Evolutionary conservation across 257 asterid genomes (phyloP).

Genomic region (Plantago elongata): DNA sequence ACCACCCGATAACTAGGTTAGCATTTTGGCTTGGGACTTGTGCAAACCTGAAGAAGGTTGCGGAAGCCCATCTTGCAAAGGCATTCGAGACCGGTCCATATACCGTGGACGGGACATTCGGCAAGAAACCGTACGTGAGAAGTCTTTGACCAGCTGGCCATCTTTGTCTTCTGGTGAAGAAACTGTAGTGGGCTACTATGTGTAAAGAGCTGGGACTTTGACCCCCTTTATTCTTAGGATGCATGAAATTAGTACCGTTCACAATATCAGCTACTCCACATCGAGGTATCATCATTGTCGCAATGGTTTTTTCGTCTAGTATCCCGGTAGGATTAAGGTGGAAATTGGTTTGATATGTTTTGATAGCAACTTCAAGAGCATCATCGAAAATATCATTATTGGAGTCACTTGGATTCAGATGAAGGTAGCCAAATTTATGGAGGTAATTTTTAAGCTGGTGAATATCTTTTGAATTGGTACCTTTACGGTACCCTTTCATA

Average conservation of each 20-base stretch:
- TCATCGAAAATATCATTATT: constrained; percentile 23
- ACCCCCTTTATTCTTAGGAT: background rate
- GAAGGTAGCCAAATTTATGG: constrained; percentile 29
- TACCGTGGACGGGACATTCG: background rate
- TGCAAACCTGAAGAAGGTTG: constrained; percentile 21
- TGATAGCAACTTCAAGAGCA: constrained; percentile 26
- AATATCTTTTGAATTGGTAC: constrained; percentile 22
- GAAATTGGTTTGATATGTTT: constrained; percentile 26
- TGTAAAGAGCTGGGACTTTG: constrained; percentile 2
- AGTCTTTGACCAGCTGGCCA: constrained; percentile 27
- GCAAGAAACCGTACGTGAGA: constrained; percentile 18
- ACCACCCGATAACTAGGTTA: constrained; percentile 23
- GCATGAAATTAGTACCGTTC: constrained; percentile 28
- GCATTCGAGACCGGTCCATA: constrained; percentile 19
- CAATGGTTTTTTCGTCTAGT: constrained; percentile 20
- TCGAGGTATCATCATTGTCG: constrained; percentile 28
- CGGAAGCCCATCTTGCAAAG: constrained; percentile 23
- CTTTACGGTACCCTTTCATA: constrained; percentile 32
- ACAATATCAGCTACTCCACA: constrained; percentile 36
- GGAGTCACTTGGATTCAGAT: background rate
- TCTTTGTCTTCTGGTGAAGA: constrained; percentile 16
- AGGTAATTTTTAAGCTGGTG: constrained; percentile 26
- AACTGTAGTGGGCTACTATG: constrained; percentile 23
- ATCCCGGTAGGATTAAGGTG: constrained; percentile 23
- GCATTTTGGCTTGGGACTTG: background rate